Percentiles rank a stretch among this genome's conserved stretches.
phyloP scores from a whole-genome alignment of 345 rosid genomes.

The Salix viminalis region DNA sequence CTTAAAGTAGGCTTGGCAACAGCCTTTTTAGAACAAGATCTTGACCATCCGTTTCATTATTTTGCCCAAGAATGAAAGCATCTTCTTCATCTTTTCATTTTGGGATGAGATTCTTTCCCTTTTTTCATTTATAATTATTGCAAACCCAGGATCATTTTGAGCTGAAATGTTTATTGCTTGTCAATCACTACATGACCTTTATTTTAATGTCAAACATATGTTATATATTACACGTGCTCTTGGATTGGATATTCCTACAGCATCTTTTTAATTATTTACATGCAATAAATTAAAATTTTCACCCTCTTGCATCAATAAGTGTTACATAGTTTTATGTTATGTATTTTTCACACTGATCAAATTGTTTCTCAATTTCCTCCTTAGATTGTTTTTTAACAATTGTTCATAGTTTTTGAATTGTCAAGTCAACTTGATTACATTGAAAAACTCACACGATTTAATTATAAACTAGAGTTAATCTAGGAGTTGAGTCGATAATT shows the following conservation, averaged over 20 bases:
- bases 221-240: not conserved
- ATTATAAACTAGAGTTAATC: no score
- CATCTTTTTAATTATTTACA: not conserved
- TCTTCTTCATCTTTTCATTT: not conserved
- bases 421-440: accelerated
- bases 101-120: not conserved
- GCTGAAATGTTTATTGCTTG: no score
- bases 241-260: no score
- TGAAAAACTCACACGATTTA: no score
- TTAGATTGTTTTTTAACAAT: no score
- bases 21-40: not conserved
- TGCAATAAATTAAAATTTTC: not conserved
- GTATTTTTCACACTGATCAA: not conserved
- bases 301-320: not conserved
- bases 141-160: not conserved
- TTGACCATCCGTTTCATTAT: not conserved
- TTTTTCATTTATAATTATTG: no score
- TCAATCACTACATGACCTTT: not conserved
- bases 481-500: no score
- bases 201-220: not conserved
- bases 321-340: no score
- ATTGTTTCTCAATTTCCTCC: no score
- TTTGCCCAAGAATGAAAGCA: not conserved
- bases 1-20: not conserved
- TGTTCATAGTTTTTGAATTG: no score